phyloP scores from a whole-genome alignment of 768 basidiomycete species.

The Boletus sp. region DNA sequence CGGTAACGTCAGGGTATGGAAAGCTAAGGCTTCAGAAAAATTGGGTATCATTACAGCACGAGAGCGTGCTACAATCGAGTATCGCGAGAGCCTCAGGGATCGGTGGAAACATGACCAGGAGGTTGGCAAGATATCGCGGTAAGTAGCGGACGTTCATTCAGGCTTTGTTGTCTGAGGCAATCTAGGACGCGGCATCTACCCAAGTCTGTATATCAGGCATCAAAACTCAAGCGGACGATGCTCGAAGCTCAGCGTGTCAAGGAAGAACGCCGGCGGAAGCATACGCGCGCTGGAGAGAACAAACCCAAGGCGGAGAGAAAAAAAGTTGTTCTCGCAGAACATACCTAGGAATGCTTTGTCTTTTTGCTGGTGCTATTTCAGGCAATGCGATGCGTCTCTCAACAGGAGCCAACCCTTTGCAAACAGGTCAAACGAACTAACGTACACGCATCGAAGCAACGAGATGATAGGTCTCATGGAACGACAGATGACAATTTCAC shows the following conservation, averaged over 20 bases:
- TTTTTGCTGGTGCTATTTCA: constrained; percentile 4
- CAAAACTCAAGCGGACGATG: constrained; percentile 90
- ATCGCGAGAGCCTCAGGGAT: constrained; percentile 82
- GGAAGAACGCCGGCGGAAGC: constrained; percentile 88
- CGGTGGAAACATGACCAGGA: constrained; percentile 85
- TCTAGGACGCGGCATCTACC: constrained; percentile 78
- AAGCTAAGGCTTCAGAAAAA: constrained; percentile 88
- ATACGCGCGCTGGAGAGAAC: constrained; percentile 79
- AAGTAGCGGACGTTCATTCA: constrained; percentile 27
- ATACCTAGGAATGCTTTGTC: constrained; percentile 38
- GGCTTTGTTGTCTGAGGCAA: constrained; percentile 1
- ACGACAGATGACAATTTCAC: constrained; percentile 5
- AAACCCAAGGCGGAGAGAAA: constrained; percentile 93
- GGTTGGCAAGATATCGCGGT: constrained; percentile 81
- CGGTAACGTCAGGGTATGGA: constrained; percentile 95
- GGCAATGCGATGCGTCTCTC: constrained; percentile 7
- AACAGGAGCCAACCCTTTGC: background rate
- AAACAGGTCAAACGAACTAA: background rate
- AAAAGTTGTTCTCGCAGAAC: constrained; percentile 80
- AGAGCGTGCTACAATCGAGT: constrained; percentile 90
- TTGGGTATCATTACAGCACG: constrained; percentile 87
- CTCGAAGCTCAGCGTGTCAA: constrained; percentile 85
- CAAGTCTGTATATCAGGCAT: constrained; percentile 85
- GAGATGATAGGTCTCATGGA: constrained; percentile 1
- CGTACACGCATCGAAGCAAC: constrained; percentile 1